Evolutionary conservation across 345 rosid species (phyloP).

Genomic region (Citrus maxima): DNA sequence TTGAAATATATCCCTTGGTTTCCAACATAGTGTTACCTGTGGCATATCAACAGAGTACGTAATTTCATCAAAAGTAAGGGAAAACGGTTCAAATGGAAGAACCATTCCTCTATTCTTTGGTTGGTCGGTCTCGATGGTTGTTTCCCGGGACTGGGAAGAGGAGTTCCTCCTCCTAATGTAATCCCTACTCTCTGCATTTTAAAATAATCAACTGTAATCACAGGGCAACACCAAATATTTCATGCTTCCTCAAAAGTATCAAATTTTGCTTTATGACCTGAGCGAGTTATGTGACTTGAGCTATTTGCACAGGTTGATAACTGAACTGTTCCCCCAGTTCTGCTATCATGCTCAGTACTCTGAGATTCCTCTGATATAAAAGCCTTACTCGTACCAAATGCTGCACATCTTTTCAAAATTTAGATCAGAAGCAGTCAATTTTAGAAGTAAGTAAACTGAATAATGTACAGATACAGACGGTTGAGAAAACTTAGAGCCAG

Average conservation of each 20-base stretch:
- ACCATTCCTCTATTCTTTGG: constrained; percentile 41
- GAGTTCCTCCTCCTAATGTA: neutral
- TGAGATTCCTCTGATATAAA: neutral
- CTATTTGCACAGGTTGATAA: neutral
- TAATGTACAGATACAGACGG: neutral
- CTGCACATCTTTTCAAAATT: neutral
- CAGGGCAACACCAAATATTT: neutral
- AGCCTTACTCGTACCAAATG: neutral
- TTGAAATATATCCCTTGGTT: neutral
- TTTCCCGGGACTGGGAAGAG: neutral
- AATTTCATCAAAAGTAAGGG: constrained; percentile 35
- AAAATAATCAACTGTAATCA: neutral
- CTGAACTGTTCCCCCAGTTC: neutral
- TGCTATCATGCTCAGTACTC: neutral
- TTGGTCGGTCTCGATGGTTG: neutral
- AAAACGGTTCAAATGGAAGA: constrained; percentile 40
- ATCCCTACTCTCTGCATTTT: neutral
- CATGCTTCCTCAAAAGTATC: neutral
- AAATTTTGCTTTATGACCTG: neutral
- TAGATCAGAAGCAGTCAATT: neutral
- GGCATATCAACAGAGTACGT: constrained; percentile 48
- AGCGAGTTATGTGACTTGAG: neutral
- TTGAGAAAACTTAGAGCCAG: neutral
- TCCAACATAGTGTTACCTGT: constrained; percentile 21
- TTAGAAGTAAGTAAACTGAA: neutral